These are phyloP conservation scores for Trichothecium roseum DNA, from an alignment of 2,329 filamentous ascomycete species.

Conservation along the genomic window DNA sequence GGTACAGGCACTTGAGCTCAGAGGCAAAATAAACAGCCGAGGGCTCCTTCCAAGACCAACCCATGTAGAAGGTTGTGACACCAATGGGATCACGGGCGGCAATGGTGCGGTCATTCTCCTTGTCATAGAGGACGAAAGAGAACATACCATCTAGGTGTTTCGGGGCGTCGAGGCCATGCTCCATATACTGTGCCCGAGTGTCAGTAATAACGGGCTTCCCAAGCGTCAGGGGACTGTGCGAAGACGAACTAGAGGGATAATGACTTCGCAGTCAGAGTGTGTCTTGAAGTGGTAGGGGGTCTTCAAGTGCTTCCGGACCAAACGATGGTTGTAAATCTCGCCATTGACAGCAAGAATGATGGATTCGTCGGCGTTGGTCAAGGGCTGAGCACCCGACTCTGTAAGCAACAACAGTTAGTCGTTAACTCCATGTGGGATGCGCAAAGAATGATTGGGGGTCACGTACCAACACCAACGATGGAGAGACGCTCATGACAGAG, in stretches of 20 bases:
- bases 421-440: slow-evolving; percentile 2
- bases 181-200: slow-evolving; percentile 57
- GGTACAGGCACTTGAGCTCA: slow-evolving; percentile 86
- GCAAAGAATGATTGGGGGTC: slow-evolving; percentile 6
- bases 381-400: slow-evolving; percentile 93
- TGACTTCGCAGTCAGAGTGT: slow-evolving; percentile 95
- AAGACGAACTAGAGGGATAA: slow-evolving; percentile 77
- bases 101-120: slow-evolving; percentile 82
- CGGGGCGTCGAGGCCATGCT: slow-evolving; percentile 84
- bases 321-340: slow-evolving; percentile 98
- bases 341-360: slow-evolving; percentile 95
- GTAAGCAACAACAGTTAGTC: slow-evolving; percentile 6
- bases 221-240: slow-evolving; percentile 1
- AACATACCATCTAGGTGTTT: slow-evolving; percentile 98
- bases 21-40: slow-evolving; percentile 90
- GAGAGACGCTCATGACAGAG: slow-evolving; percentile 95
- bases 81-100: slow-evolving; percentile 95
- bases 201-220: neutral
- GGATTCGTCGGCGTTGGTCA: slow-evolving; percentile 81
- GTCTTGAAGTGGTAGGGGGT: slow-evolving; percentile 94
- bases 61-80: slow-evolving; percentile 95
- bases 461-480: slow-evolving; percentile 90
- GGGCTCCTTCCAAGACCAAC: slow-evolving; percentile 74
- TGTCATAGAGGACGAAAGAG: slow-evolving; percentile 97
- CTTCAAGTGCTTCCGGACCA: slow-evolving; percentile 80